Base-by-base conservation (phyloP, 2,329 filamentous ascomycete genomes). In the Stagonosporopsis rhizophila region DNA sequence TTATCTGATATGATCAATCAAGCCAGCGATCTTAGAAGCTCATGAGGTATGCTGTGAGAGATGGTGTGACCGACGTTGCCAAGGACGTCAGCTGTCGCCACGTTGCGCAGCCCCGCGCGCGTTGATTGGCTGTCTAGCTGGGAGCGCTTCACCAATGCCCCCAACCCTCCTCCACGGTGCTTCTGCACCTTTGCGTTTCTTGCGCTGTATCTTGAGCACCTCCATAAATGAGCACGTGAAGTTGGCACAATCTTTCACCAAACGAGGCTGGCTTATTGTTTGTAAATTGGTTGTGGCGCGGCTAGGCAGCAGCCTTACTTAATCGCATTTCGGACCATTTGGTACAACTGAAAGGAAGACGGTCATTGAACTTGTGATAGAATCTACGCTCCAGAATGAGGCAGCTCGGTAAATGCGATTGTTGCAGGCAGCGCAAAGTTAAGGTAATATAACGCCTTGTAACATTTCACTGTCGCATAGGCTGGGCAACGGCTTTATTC, bases 331-430 rank as follows among this genome's bases (percentile, higher is more conserved):
- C 3, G 3, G 23, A 35, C 17, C 11, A 35, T n/a, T n/a, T n/a
- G n/a, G n/a, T n/a, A n/a, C n/a, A n/a, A n/a, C n/a, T n/a, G n/a
- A n/a, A n/a, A n/a, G n/a, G n/a, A n/a, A n/a, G n/a, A n/a, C n/a
- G n/a, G n/a, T n/a, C n/a, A n/a, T n/a, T n/a, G n/a, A n/a, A n/a
- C n/a, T 5, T 4, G 9, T 11, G 8, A 11, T 8, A 12, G 7
- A 20, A 17, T 14, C 5, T 38, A 1, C 19, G 11, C 3, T 6
- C 12, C 20, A 5, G 22, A 14, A 51, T 55, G 39, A 49, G 52
- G 25, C 52, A 20, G 9, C 39, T 49, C 11, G 52, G 52, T 7
- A 55, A 55, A 44, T 55, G 52, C 17, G 52, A 55, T 32, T 44
- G 25, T 2, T 55, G 52, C 27, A 35, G 52, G 27, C 39, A 44